Evolutionary conservation across 2,329 filamentous ascomycete species (phyloP).

Genomic region (Aureobasidium sp.): DNA sequence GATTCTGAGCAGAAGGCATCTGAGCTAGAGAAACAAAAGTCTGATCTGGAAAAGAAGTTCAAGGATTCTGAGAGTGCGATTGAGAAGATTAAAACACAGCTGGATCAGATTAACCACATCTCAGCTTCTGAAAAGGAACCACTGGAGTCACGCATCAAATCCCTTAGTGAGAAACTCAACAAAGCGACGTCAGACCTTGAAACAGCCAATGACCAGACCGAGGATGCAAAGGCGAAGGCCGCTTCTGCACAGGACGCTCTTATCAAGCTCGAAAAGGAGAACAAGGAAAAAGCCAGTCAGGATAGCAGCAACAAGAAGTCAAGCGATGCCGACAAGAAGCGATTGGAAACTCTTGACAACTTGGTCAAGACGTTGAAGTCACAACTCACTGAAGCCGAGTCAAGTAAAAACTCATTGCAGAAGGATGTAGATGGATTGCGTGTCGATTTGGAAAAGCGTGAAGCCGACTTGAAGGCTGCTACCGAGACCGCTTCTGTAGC

Average conservation of each 20-base stretch:
- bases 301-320: neutral
- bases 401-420: constrained; percentile 40
- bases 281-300: constrained; percentile 35
- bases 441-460: constrained; percentile 24
- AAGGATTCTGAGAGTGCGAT: neutral
- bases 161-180: constrained; percentile 39
- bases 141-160: constrained; percentile 17
- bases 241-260: constrained; percentile 24
- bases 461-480: constrained; percentile 1
- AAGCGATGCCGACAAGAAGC: constrained; percentile 42
- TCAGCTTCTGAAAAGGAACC: constrained; percentile 8
- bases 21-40: constrained; percentile 7
- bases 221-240: constrained; percentile 16
- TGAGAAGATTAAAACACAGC: neutral
- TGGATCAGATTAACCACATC: neutral
- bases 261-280: constrained; percentile 35
- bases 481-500: constrained; percentile 19
- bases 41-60: neutral
- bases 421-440: constrained; percentile 36
- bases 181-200: constrained; percentile 41
- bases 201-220: constrained; percentile 18
- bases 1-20: constrained; percentile 5
- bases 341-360: constrained; percentile 46
- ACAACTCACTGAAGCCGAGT: constrained; percentile 49
- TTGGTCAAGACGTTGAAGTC: constrained; percentile 48